Evolutionary conservation across 495 filamentous ascomycete species (phyloP).

Genomic region (Chaetomium cochliodes): DNA sequence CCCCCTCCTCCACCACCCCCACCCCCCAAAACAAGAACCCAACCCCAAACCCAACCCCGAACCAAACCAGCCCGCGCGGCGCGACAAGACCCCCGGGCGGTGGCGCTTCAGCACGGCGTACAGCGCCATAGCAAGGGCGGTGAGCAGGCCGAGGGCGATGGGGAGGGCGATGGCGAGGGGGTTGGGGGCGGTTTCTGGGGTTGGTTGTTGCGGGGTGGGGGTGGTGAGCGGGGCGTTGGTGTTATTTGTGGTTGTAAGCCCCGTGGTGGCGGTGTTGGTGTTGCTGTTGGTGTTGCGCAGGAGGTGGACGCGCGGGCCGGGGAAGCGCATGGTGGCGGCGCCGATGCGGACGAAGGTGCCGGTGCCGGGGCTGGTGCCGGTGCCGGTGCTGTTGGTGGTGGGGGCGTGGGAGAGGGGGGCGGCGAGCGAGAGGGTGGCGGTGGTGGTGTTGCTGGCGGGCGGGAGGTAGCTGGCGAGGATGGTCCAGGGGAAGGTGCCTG

Average conservation of each 20-base stretch:
- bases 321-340: constrained; percentile 18
- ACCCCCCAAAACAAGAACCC: background rate
- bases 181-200: constrained; percentile 11
- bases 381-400: constrained; percentile 20
- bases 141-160: constrained; percentile 21
- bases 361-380: constrained; percentile 15
- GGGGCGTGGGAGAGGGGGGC: constrained; percentile 17
- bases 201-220: background rate
- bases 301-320: constrained; percentile 21
- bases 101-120: constrained; percentile 20
- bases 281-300: constrained; percentile 5
- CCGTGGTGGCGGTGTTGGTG: background rate
- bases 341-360: constrained; percentile 18
- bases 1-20: background rate
- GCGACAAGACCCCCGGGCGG: background rate
- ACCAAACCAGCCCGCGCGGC: too few relatives aligned
- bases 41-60: too few relatives aligned
- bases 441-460: background rate
- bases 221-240: background rate
- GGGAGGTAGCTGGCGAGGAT: constrained; percentile 24
- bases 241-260: too few relatives aligned
- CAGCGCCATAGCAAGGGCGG: constrained; percentile 14
- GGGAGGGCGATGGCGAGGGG: constrained; percentile 29
- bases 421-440: constrained; percentile 24
- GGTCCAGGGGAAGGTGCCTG: constrained; percentile 26